These are phyloP conservation scores for Aspergillus sp. DNA, from an alignment of 2,329 filamentous ascomycete genomes.

Conservation along the genomic window DNA sequence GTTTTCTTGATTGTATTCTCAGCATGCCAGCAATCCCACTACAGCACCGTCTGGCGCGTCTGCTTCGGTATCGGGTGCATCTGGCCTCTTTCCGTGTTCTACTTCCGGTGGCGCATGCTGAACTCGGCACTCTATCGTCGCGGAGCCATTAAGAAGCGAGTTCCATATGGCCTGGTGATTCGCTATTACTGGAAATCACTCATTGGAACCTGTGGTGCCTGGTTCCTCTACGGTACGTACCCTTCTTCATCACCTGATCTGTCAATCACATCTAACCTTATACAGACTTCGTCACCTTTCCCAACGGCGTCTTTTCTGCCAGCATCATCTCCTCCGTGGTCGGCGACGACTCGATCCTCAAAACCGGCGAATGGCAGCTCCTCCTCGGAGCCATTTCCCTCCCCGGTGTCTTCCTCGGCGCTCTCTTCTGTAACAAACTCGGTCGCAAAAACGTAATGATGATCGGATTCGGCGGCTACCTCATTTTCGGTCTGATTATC, in stretches of 20 bases:
- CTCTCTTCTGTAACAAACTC: conserved; percentile 2
- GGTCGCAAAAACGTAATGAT: conserved; percentile 8
- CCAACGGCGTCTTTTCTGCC: conserved; percentile 8
- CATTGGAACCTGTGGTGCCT: conserved; percentile 7
- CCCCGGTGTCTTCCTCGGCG: conserved; percentile 4
- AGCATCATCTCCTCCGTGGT: conserved; percentile 6
- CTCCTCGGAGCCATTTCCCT: conserved; percentile 4
- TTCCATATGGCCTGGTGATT: neutral
- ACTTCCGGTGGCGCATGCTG: conserved; percentile 7
- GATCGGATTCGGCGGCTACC: conserved; percentile 4
- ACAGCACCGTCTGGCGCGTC: conserved; percentile 8
- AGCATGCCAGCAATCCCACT: conserved; percentile 4
- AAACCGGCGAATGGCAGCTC: conserved; percentile 7
- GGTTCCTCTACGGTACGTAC: conserved; percentile 4
- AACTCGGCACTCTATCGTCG: conserved; percentile 9
- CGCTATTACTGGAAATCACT: conserved; percentile 7
- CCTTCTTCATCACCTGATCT: neutral
- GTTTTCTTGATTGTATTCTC: conserved; percentile 6
- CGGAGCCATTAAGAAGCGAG: conserved; percentile 6
- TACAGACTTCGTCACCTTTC: conserved; percentile 4
- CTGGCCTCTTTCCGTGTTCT: conserved; percentile 7
- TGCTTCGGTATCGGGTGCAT: conserved; percentile 8
- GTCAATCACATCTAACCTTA: too few relatives aligned
- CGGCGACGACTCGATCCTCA: neutral
- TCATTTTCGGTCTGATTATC: conserved; percentile 4